Percentiles rank a stretch among this genome's conserved stretches.
Evolutionary conservation across 345 rosid species (phyloP).

Genomic region (Citrus sp.): DNA sequence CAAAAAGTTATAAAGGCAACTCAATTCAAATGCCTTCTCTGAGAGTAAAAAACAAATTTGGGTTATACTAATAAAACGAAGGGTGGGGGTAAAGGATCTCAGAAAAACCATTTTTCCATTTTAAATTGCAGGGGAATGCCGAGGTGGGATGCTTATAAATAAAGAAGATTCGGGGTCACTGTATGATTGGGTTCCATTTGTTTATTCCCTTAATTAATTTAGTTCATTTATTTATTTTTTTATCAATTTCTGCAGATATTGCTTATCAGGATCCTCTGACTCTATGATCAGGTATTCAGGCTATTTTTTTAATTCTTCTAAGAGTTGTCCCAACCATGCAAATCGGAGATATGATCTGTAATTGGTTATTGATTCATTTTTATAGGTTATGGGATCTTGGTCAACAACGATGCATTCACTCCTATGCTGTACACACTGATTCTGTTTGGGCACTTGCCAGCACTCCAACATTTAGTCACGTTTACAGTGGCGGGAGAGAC

Average conservation of each 20-base stretch:
- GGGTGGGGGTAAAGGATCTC: not conserved
- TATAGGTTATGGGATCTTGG: slow-evolving; percentile 98
- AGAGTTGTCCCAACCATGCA: slow-evolving; percentile 10
- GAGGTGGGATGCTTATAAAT: not conserved
- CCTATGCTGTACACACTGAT: slow-evolving; percentile 99
- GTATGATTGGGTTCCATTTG: not conserved
- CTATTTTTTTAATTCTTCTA: slow-evolving; percentile 5
- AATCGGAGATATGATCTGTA: slow-evolving; percentile 15
- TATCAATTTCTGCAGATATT: slow-evolving; percentile 57
- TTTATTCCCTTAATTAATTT: not conserved
- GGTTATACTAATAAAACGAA: not conserved
- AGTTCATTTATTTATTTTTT: slow-evolving; percentile 6
- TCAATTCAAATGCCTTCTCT: not conserved
- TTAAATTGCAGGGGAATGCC: not conserved
- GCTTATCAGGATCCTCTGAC: slow-evolving; percentile 99
- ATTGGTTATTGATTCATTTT: slow-evolving; percentile 24
- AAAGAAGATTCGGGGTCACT: not conserved
- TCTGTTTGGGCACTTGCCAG: slow-evolving; percentile 99
- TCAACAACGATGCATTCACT: slow-evolving; percentile 97
- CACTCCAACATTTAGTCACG: slow-evolving; percentile 89
- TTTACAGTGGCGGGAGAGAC: slow-evolving; percentile 99
- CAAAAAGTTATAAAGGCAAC: not conserved
- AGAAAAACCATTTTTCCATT: not conserved
- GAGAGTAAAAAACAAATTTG: not conserved
- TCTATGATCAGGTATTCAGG: slow-evolving; percentile 88